Percentiles rank a stretch among this genome's conserved stretches.
These are phyloP conservation scores for Cystoisospora suis DNA, from an alignment of 169 alveolate genomes.

Conservation along the genomic window DNA sequence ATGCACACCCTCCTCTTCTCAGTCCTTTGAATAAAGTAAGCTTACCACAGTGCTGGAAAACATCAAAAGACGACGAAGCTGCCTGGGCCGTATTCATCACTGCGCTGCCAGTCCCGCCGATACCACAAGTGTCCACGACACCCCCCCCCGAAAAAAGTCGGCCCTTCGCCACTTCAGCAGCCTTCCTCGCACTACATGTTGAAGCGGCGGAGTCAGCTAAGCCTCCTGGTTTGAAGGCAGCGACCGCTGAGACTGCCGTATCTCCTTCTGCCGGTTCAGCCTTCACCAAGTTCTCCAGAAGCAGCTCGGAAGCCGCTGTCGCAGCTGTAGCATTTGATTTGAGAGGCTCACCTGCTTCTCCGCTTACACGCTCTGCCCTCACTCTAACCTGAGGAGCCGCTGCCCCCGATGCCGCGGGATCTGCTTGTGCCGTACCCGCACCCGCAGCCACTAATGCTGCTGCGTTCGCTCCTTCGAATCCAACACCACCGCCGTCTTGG, in stretches of 20 bases:
- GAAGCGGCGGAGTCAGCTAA: neutral
- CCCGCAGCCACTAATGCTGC: neutral
- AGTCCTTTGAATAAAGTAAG: too few species aligned
- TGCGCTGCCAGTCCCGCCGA: neutral
- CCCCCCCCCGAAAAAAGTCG: neutral
- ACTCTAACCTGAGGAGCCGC: too few species aligned
- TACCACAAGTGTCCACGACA: too few species aligned
- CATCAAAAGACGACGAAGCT: conserved; percentile 10
- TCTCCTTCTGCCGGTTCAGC: neutral
- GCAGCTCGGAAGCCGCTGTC: neutral
- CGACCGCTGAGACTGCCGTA: neutral
- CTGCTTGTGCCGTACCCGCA: neutral
- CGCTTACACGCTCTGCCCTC: neutral
- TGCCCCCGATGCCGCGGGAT: neutral
- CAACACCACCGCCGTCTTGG: neutral
- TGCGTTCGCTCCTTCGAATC: neutral
- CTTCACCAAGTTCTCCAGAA: neutral
- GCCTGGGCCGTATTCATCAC: neutral
- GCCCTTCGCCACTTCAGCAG: neutral
- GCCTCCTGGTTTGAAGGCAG: neutral
- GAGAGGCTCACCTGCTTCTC: neutral
- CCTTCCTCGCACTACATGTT: neutral
- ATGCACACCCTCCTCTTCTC: too few species aligned
- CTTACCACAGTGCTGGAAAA: conserved; percentile 13
- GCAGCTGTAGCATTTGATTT: neutral